phyloP scores from a whole-genome alignment of 495 filamentous ascomycete genomes.

The Podospora pseudopauciseta region DNA sequence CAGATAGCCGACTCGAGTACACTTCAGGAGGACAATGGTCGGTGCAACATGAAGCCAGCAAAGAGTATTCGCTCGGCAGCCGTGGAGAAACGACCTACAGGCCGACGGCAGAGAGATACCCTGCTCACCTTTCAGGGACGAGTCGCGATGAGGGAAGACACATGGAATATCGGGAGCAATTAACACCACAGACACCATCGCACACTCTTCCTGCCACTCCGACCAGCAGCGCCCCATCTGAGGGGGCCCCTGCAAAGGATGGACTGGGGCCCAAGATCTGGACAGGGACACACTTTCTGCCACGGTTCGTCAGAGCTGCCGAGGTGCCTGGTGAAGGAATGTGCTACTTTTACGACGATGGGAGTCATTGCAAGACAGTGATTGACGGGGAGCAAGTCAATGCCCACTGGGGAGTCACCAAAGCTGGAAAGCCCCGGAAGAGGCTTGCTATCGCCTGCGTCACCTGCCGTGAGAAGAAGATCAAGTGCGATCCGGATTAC shows the following conservation, averaged over 20 bases:
- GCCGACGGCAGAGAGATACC: constrained; percentile 24
- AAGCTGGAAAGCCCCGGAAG: constrained; percentile 88
- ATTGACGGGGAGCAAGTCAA: constrained; percentile 86
- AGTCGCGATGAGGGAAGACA: constrained; percentile 22
- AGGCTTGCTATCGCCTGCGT: constrained; percentile 83
- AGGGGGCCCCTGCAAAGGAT: constrained; percentile 48
- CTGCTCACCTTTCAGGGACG: constrained; percentile 18
- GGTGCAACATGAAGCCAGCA: constrained; percentile 29
- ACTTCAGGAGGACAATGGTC: constrained; percentile 30
- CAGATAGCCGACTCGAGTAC: constrained; percentile 24
- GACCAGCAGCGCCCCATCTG: constrained; percentile 35
- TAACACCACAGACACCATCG: constrained; percentile 23
- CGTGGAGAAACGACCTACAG: constrained; percentile 20
- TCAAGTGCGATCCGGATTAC: constrained; percentile 87
- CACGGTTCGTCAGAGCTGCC: constrained; percentile 53
- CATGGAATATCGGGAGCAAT: constrained; percentile 28
- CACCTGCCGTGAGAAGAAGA: constrained; percentile 93
- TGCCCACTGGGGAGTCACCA: constrained; percentile 88
- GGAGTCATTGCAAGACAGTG: constrained; percentile 73
- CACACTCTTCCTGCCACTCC: constrained; percentile 40
- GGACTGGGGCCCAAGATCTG: constrained; percentile 58
- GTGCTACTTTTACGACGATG: constrained; percentile 87
- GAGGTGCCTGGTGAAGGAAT: constrained; percentile 74
- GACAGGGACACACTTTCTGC: constrained; percentile 58
- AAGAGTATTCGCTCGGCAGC: constrained; percentile 29